A percentile compares a stretch with the other conserved stretches of the same genome.
Conservation (phyloP, 257 asterid genomes). For the Solanum chaucha region DNA sequence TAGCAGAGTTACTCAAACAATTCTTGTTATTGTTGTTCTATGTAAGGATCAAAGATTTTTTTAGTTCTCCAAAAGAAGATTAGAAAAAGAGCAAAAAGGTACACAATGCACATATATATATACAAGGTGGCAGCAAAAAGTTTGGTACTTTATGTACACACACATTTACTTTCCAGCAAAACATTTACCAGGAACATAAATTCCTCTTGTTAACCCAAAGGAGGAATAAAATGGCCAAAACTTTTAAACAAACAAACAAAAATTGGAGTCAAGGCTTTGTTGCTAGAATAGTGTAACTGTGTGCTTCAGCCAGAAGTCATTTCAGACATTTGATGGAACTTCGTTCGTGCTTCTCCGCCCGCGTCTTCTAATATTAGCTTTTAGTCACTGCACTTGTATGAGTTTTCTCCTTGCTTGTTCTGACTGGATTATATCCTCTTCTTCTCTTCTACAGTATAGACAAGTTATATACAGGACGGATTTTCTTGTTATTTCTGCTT, state of each 20-base stretch:
- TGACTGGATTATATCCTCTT: neutral
- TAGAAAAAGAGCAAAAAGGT: neutral
- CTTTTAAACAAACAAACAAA: neutral
- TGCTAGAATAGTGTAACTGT: neutral
- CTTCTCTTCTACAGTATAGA: neutral
- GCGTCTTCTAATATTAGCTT: neutral
- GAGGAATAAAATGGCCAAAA: neutral
- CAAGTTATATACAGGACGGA: neutral
- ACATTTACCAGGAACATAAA: neutral
- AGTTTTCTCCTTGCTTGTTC: neutral
- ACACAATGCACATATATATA: neutral
- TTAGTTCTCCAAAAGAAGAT: neutral
- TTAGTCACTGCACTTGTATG: neutral
- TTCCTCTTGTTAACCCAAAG: neutral
- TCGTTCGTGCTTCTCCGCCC: neutral
- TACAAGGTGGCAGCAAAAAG: neutral
- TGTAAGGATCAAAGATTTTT: neutral
- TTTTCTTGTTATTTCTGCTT: conserved; percentile 26
- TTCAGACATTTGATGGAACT: neutral
- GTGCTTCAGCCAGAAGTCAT: neutral
- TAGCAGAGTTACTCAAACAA: neutral
- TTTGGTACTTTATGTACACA: neutral
- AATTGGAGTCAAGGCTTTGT: neutral
- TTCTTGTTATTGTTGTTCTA: neutral
- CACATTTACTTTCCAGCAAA: neutral